Base-by-base conservation (phyloP, 345 rosid species). In the Syzygium jambos region DNA sequence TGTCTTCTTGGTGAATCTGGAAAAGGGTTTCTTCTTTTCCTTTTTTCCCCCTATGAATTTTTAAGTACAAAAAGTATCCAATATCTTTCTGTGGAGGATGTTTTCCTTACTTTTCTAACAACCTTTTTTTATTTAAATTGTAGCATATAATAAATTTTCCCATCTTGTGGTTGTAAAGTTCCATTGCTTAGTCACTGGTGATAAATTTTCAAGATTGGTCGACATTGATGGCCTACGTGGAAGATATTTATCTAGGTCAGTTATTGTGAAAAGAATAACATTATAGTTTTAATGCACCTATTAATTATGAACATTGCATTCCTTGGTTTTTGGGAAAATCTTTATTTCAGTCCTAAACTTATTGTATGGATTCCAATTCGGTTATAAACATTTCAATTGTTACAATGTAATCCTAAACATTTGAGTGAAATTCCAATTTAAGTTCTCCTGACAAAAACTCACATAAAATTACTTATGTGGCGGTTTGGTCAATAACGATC, bases 401-500 rank as follows among this genome's bases (percentile, higher is more conserved):
- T 68, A 41, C 7, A 5, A 19, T 34, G 14, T 34, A 73, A 5
- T 38, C 22, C 11, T 34, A 73, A 73, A 9, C 11, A 10, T 73
- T 34, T 5, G 13, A 5, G 25, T 73, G 25, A 17, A 30, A 15
- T 73, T 73, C 6, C 11, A 73, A 73, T 34, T 34, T 15, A 73
- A 30, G n/a, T 73, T 5, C 25, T 17, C 7, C 7, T 3, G 11
- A 3, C 4, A 0, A 73, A 73, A 15, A 34, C 80, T 73, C 4
- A 4, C 22, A 7, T 19, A 73, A 73, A 34, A 73, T 34, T 73
- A 34, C 11, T 34, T 21, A 73, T 34, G 2, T 0, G 46, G 11
- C 2, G 27, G 46, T 73, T 5, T 0, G 0, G 0, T 73, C 4
- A 19, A 34, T 19, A 34, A 6, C 4, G 2, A 10, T 17, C 7